Evolutionary conservation across 1,284 basidiomycete species (phyloP).

Genomic region (Heliocybe sulcata): DNA sequence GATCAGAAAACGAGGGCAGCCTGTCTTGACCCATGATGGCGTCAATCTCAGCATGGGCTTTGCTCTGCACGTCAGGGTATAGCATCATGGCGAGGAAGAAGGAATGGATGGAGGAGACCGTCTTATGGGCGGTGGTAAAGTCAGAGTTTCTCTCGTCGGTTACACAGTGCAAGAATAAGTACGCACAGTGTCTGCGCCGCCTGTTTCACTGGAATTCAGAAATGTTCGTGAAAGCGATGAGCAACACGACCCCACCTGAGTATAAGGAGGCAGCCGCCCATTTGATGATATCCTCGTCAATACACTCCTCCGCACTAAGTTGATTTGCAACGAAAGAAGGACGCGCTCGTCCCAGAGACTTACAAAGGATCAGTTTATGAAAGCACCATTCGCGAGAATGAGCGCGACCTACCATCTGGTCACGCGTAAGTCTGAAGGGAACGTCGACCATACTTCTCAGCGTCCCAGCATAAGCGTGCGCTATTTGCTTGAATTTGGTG

Average conservation of each 20-base stretch:
- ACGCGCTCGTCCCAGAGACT: background rate
- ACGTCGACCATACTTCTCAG: background rate
- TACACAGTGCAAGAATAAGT: background rate
- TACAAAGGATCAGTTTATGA: background rate
- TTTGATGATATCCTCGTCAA: constrained; percentile 9
- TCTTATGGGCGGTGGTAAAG: no score
- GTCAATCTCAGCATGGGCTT: background rate
- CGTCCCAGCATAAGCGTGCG: background rate
- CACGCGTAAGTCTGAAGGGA: background rate
- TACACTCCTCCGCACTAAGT: background rate
- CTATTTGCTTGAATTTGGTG: constrained; percentile 8
- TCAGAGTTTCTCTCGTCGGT: no score
- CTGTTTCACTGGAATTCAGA: no score
- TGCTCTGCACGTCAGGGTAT: background rate
- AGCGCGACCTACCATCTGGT: background rate
- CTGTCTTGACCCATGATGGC: background rate
- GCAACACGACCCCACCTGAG: constrained; percentile 4
- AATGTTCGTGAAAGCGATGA: no score
- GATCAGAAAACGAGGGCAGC: background rate
- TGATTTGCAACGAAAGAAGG: background rate
- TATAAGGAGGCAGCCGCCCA: constrained; percentile 11
- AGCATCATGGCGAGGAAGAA: background rate
- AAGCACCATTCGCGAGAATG: background rate
- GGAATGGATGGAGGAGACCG: background rate
- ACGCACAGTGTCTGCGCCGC: background rate